A percentile compares a stretch with the other conserved stretches of the same genome.
phyloP scores from a whole-genome alignment of 2,329 filamentous ascomycete genomes.

The Claviceps sp. region DNA sequence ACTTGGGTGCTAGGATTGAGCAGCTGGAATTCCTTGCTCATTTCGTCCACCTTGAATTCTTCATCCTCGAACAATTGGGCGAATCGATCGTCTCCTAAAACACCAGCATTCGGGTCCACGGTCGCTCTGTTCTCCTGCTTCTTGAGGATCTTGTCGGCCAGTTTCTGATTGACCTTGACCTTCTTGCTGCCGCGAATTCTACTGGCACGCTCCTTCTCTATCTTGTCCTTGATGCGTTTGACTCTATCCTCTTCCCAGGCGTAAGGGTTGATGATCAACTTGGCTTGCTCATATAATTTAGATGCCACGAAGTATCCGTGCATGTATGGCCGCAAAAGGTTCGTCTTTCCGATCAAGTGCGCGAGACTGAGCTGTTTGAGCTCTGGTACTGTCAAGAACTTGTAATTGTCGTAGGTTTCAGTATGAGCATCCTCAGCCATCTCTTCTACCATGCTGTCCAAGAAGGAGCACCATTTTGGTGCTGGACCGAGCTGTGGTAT shows the following conservation, averaged over 20 bases:
- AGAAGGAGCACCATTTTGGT: conserved; percentile 89
- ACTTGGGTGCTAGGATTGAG: conserved; percentile 76
- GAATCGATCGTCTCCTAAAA: conserved; percentile 81
- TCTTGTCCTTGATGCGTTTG: conserved; percentile 86
- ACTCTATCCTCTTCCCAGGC: conserved; percentile 84
- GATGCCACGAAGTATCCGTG: conserved; percentile 97
- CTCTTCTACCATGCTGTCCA: conserved; percentile 96
- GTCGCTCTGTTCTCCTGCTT: conserved; percentile 46
- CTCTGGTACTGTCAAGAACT: conserved; percentile 85
- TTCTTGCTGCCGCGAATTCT: conserved; percentile 92
- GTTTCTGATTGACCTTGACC: conserved; percentile 85
- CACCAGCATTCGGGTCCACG: conserved; percentile 45
- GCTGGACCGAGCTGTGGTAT: conserved; percentile 87
- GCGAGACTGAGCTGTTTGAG: conserved; percentile 73
- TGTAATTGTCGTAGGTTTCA: conserved; percentile 96
- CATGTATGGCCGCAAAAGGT: conserved; percentile 89
- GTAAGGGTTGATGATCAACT: conserved; percentile 85
- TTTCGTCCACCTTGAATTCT: conserved; percentile 86
- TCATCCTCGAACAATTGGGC: conserved; percentile 79
- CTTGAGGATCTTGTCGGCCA: conserved; percentile 61
- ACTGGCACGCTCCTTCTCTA: conserved; percentile 92
- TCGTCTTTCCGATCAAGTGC: conserved; percentile 82
- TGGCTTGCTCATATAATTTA: conserved; percentile 87
- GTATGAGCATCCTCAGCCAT: conserved; percentile 76
- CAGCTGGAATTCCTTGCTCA: conserved; percentile 68